A percentile compares a stretch with the other conserved stretches of the same genome.
phyloP scores from a whole-genome alignment of 352 stramenopile genomes.

The Aphanomyces astaci region DNA sequence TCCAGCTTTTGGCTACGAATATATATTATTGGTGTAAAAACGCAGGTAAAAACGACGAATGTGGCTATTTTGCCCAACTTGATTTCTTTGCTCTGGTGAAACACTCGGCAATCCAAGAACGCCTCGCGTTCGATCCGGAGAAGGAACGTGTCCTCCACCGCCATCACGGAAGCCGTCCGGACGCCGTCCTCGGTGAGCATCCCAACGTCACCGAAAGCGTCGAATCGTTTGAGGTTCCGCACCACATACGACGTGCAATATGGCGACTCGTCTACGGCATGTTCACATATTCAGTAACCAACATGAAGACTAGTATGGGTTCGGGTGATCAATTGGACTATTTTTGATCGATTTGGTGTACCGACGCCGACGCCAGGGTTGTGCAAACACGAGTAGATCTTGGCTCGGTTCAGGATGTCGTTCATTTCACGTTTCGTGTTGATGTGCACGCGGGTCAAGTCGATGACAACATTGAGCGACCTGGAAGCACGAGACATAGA shows the following conservation, averaged over 20 bases:
- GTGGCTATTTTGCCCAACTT: too few species aligned
- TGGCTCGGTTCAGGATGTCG: conserved; percentile 58
- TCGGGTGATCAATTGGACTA: too few species aligned
- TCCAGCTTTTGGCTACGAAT: conserved; percentile 50
- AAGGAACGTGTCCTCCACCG: conserved; percentile 53
- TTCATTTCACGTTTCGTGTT: conserved; percentile 65
- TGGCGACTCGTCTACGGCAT: conserved; percentile 26
- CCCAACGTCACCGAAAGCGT: conserved; percentile 66
- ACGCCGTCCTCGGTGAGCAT: conserved; percentile 47
- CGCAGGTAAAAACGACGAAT: too few species aligned
- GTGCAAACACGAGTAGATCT: conserved; percentile 57
- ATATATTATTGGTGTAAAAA: too few species aligned
- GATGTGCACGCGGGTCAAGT: conserved; percentile 55
- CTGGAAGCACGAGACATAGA: too few species aligned
- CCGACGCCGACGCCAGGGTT: conserved; percentile 45
- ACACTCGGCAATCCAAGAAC: conserved; percentile 51
- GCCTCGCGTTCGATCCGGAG: conserved; percentile 62
- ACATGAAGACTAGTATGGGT: too few species aligned
- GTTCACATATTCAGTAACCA: neutral
- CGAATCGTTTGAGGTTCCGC: conserved; percentile 48
- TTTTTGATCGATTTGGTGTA: conserved; percentile 16
- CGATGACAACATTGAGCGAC: conserved; percentile 57
- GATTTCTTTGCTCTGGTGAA: conserved; percentile 45
- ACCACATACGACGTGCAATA: conserved; percentile 49
- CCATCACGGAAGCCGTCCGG: conserved; percentile 58